phyloP scores from a whole-genome alignment of 78 protist genomes.

The Monosiga brevicollis region DNA sequence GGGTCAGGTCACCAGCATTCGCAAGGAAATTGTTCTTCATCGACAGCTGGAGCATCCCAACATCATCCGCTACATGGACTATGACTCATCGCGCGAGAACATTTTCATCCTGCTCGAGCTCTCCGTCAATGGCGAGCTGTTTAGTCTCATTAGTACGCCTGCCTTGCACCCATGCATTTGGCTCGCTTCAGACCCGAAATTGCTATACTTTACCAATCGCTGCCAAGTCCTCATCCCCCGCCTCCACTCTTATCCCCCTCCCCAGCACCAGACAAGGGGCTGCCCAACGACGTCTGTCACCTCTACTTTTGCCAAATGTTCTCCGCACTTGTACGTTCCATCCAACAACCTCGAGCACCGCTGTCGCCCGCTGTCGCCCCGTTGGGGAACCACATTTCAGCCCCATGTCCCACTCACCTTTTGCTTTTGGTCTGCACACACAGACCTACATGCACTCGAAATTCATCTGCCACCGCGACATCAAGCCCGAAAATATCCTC shows the following conservation, averaged over 20 bases:
- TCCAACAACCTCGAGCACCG: neutral
- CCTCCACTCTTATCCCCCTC: neutral
- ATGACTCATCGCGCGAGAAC: neutral
- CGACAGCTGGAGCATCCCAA: neutral
- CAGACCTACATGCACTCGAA: neutral
- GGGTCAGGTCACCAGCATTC: neutral
- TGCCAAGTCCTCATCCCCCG: neutral
- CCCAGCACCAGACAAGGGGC: neutral
- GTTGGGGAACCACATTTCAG: neutral
- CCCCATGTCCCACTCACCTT: neutral
- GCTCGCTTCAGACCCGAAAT: neutral
- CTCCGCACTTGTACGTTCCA: neutral
- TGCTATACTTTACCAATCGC: neutral
- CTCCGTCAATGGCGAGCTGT: neutral
- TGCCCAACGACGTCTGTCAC: neutral
- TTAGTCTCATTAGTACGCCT: neutral
- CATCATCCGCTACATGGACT: neutral
- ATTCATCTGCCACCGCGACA: conserved; percentile 4
- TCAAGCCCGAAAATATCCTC: conserved; percentile 9
- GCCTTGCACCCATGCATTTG: neutral
- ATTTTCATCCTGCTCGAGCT: neutral
- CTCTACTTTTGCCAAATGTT: neutral
- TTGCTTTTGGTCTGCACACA: neutral
- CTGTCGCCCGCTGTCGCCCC: neutral
- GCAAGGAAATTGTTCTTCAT: neutral